Base-by-base conservation (phyloP, 352 stramenopile species). In the Pythium brachiatum region DNA sequence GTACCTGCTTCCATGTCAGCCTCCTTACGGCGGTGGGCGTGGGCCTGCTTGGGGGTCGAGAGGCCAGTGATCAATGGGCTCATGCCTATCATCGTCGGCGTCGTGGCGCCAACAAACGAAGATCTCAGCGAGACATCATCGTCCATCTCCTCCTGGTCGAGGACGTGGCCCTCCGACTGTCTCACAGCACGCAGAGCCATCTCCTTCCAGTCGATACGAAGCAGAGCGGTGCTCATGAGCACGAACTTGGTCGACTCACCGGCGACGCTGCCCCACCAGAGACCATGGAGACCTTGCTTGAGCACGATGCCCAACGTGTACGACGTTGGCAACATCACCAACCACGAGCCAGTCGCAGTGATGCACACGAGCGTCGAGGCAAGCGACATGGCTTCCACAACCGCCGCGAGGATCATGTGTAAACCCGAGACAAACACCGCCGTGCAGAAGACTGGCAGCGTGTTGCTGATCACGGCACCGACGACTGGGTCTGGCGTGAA, bases 381-480 rank as follows among this genome's bases (percentile, higher is more conserved):
- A 5, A 90, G 74, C 39, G 81, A 86, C 83, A 93, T 93, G 53
- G 81, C 83, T 67, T 90, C 81, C 47, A 93, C 79, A 21, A 91
- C 83, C 5, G 83, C 81, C 2, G 83, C 83, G 44, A 93, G 60
- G 56, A 93, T 88, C 26, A 93, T 77, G 66, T 93, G 83, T 25
- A 90, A 67, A 2, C 79, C 81, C 1, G 81, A 91, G n/a, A 92
- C 61, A 52, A 89, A 89, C 9, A 90, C 83, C 7, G 79, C 81
- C 25, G 79, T 48, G 58, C 81, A 90, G 58, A 92, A 92, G 52
- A 92, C 71, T 0, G 83, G 83, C 43, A 92, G 70, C 20, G 74
- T 79, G 43, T 70, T 62, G 23, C 78, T 73, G 53, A 92, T 90
- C 18, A 77, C 74, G 7, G 48, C 59, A 1, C 67, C 69, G 23